Percentiles rank a stretch among this genome's conserved stretches.
Evolutionary conservation across 805 yeast genomes (phyloP).

Genomic region (Candida sonorensis): DNA sequence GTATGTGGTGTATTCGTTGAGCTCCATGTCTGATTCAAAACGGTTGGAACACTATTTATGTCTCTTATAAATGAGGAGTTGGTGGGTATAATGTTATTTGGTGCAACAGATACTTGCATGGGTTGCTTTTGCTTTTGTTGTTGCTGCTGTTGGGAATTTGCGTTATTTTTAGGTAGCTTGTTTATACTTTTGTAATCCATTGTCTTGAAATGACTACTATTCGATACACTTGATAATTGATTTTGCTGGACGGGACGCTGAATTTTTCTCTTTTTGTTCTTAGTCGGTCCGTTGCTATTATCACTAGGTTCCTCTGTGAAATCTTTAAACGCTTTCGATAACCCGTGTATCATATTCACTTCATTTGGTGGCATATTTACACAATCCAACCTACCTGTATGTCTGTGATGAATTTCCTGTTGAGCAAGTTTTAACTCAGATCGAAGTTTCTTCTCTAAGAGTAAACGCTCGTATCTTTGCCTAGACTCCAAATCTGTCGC

Average conservation of each 20-base stretch:
- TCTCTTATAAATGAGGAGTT: no score
- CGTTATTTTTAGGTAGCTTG: not conserved
- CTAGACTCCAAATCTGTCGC: constrained; percentile 12
- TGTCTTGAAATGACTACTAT: constrained; percentile 2
- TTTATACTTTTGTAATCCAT: constrained; percentile 7
- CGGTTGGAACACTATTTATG: no score
- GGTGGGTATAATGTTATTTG: no score
- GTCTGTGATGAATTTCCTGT: constrained; percentile 5
- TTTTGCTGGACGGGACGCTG: not conserved
- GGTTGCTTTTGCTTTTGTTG: no score
- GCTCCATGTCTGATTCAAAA: no score
- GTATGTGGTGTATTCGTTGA: no score
- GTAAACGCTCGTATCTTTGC: constrained; percentile 15
- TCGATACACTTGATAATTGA: not conserved
- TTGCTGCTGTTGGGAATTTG: not conserved
- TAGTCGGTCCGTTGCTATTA: not conserved
- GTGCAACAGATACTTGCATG: no score
- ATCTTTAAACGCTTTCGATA: not conserved
- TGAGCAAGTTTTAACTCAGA: constrained; percentile 9
- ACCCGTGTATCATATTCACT: not conserved
- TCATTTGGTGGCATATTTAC: constrained; percentile 9
- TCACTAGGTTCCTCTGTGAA: not conserved
- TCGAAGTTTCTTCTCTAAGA: constrained; percentile 15
- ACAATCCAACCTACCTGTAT: constrained; percentile 9
- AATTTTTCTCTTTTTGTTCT: not conserved